Percentiles rank a stretch among this genome's conserved stretches.
phyloP scores from a whole-genome alignment of 306 rosid species.

The Psophocarpus tetragonolobus region DNA sequence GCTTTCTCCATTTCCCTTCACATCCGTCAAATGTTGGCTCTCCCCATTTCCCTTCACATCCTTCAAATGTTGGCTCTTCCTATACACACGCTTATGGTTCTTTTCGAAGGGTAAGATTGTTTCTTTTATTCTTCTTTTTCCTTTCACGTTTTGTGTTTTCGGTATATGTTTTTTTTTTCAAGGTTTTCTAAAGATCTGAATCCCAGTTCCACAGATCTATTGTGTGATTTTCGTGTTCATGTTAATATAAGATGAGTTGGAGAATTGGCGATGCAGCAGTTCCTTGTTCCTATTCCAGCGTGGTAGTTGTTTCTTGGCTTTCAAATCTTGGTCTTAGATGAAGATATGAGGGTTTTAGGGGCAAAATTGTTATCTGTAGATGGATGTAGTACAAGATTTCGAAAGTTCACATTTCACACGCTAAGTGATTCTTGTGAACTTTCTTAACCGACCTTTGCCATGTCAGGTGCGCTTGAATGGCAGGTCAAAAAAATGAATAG shows the following conservation, averaged over 20 bases:
- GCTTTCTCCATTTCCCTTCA: too few species aligned
- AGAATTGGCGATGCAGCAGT: neutral
- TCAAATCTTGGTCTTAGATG: too few species aligned
- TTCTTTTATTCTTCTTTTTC: too few species aligned
- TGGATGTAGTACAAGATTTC: slow-evolving; percentile 50
- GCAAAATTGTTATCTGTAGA: slow-evolving; percentile 16
- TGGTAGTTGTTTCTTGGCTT: neutral
- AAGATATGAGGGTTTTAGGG: neutral
- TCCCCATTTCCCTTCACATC: too few species aligned
- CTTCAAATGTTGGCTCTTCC: too few species aligned
- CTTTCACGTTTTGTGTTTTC: too few species aligned
- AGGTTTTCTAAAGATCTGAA: neutral
- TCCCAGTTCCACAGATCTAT: neutral
- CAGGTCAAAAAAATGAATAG: slow-evolving; percentile 62
- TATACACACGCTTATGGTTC: neutral
- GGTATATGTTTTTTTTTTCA: too few species aligned
- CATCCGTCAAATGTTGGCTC: too few species aligned
- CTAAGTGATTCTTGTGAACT: too few species aligned
- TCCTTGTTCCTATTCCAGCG: neutral
- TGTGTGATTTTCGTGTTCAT: neutral
- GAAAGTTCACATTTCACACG: neutral
- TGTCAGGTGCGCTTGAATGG: slow-evolving; percentile 91
- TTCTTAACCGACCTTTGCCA: slow-evolving; percentile 87
- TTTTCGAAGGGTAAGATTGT: neutral
- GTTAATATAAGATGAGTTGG: neutral